Conservation (phyloP, 805 yeast genomes). For the Candida parachauliodes region DNA sequence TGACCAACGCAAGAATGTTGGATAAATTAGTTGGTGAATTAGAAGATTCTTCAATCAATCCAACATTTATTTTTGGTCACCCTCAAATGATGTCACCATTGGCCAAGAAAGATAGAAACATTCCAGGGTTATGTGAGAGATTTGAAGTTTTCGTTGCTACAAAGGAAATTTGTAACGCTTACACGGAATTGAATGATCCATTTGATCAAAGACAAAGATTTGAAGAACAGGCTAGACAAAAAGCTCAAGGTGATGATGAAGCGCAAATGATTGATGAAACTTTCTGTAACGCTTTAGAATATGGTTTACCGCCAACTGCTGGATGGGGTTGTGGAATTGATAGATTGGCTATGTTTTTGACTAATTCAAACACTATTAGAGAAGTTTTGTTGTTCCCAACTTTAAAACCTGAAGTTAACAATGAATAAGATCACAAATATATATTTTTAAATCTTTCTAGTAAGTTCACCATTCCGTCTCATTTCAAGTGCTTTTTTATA, state of each 20-base stretch:
- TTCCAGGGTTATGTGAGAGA: slow-evolving; percentile 95
- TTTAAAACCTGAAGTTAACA: slow-evolving; percentile 86
- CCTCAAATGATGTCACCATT: slow-evolving; percentile 99
- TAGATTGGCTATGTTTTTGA: slow-evolving; percentile 96
- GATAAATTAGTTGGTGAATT: slow-evolving; percentile 96
- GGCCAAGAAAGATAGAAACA: slow-evolving; percentile 90
- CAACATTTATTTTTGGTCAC: slow-evolving; percentile 97
- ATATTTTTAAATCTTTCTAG: slow-evolving; percentile 12
- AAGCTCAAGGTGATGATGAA: slow-evolving; percentile 98
- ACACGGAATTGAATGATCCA: slow-evolving; percentile 98
- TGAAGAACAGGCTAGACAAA: slow-evolving; percentile 98
- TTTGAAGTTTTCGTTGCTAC: slow-evolving; percentile 98
- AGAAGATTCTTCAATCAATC: slow-evolving; percentile 93
- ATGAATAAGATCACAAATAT: slow-evolving; percentile 2
- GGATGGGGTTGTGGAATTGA: slow-evolving; percentile 99
- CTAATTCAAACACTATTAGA: slow-evolving; percentile 94
- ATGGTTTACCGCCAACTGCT: slow-evolving; percentile 98
- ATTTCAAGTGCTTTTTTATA: slow-evolving; percentile 87
- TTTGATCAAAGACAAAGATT: slow-evolving; percentile 96
- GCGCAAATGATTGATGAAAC: slow-evolving; percentile 96
- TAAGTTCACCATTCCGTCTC: slow-evolving; percentile 64
- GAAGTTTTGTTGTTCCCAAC: slow-evolving; percentile 98
- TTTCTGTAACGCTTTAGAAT: slow-evolving; percentile 96
- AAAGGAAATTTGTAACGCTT: slow-evolving; percentile 96
- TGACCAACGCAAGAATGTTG: slow-evolving; percentile 97